Evolutionary conservation across 345 rosid species (phyloP).

Genomic region (Salix dunnii): DNA sequence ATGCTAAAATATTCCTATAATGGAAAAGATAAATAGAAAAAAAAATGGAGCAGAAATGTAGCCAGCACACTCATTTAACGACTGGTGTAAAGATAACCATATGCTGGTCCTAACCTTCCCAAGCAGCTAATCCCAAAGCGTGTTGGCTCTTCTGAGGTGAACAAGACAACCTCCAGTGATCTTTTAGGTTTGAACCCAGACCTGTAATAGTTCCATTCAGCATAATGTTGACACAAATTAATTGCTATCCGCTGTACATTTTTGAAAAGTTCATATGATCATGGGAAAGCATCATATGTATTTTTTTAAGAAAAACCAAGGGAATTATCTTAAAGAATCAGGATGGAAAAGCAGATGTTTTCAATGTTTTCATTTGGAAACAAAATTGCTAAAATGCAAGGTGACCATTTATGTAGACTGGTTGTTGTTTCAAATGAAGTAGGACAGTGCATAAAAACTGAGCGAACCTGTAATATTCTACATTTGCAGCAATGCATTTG

Average conservation of each 20-base stretch:
- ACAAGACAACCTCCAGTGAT: conserved; percentile 74
- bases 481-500: not conserved
- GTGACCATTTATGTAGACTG: not conserved
- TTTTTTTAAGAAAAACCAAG: not conserved
- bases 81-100: not conserved
- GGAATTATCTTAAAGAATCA: not conserved
- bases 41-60: not conserved
- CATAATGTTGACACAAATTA: conserved; percentile 5
- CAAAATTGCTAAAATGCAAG: not conserved
- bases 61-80: not conserved
- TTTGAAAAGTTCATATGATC: not conserved
- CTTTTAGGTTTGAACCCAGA: conserved; percentile 82
- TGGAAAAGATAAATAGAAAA: conserved; percentile 2
- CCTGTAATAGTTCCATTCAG: conserved; percentile 38
- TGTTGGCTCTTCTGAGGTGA: conserved; percentile 97
- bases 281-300: not conserved
- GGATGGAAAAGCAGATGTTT: not conserved
- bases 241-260: not conserved
- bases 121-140: conserved; percentile 91
- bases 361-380: not conserved
- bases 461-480: not conserved
- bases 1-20: not conserved
- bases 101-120: conserved; percentile 62
- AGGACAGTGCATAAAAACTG: not conserved
- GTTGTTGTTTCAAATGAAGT: not conserved